Conservation (phyloP, 176 grass and related monocot genomes). For the Oryza rufipogon region DNA sequence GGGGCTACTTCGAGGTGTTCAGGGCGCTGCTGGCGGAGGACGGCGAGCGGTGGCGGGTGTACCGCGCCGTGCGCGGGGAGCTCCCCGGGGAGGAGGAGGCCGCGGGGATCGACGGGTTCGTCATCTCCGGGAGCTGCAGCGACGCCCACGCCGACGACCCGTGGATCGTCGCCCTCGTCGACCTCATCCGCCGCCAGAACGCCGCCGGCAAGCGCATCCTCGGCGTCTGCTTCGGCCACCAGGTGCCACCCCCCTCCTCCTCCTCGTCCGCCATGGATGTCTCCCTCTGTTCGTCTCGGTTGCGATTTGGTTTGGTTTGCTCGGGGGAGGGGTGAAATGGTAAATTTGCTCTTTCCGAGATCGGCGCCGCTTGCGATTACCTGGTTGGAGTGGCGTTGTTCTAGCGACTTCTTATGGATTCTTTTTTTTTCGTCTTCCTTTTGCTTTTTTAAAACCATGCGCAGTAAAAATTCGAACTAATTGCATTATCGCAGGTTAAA, state of each 20-base stretch:
- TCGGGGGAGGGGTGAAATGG: not conserved
- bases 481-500: not conserved
- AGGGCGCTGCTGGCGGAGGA: constrained; percentile 64
- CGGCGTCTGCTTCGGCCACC: constrained; percentile 97
- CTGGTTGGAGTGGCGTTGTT: constrained; percentile 43
- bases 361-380: not conserved
- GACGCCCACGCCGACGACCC: constrained; percentile 80
- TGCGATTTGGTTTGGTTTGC: too few species aligned
- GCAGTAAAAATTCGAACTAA: not conserved
- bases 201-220: constrained; percentile 73
- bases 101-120: constrained; percentile 58
- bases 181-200: constrained; percentile 51
- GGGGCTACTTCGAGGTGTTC: constrained; percentile 87
- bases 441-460: not conserved
- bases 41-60: constrained; percentile 73
- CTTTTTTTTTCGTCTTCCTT: too few species aligned
- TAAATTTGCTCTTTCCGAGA: constrained; percentile 10
- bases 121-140: constrained; percentile 86
- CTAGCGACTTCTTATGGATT: constrained; percentile 17
- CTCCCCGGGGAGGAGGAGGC: constrained; percentile 56
- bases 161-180: constrained; percentile 68
- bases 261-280: not conserved
- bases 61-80: constrained; percentile 64
- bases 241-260: constrained; percentile 42
- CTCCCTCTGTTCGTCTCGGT: not conserved